Evolutionary conservation across 352 stramenopile species (phyloP).

Genomic region (Phytophthora tubulina): DNA sequence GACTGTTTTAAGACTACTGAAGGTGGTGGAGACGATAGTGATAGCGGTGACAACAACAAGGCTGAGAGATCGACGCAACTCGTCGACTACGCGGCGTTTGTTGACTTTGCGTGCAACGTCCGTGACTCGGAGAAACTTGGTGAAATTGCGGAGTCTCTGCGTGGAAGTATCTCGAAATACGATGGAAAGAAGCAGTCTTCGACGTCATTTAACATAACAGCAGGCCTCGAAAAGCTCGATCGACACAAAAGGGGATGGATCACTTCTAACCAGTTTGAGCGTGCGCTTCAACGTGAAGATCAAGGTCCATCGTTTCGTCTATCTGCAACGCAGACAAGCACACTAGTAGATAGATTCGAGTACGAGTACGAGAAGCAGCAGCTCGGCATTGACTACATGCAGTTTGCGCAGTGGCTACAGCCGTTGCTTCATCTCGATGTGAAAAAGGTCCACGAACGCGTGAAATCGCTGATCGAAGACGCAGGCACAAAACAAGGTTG

Average conservation of each 20-base stretch:
- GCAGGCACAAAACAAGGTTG: constrained; percentile 51
- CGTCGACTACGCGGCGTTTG: constrained; percentile 67
- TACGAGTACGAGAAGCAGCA: constrained; percentile 71
- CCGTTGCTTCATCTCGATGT: constrained; percentile 70
- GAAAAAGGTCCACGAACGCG: constrained; percentile 57
- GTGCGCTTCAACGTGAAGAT: constrained; percentile 37
- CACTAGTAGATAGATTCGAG: constrained; percentile 67
- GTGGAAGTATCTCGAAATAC: constrained; percentile 56
- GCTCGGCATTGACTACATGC: constrained; percentile 72
- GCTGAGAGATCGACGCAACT: constrained; percentile 21
- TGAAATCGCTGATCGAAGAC: constrained; percentile 56
- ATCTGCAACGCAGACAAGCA: constrained; percentile 39
- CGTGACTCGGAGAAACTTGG: constrained; percentile 72
- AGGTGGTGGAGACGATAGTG: constrained; percentile 12
- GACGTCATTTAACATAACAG: constrained; percentile 56
- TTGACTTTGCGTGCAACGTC: constrained; percentile 77
- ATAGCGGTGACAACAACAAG: constrained; percentile 21
- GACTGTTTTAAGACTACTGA: constrained; percentile 47
- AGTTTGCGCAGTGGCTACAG: constrained; percentile 78
- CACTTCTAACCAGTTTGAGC: constrained; percentile 50
- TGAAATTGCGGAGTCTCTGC: constrained; percentile 58
- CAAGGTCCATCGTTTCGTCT: constrained; percentile 53
- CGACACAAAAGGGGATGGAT: constrained; percentile 69
- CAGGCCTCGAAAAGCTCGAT: constrained; percentile 61
- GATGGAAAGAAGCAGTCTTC: constrained; percentile 60